These are phyloP conservation scores for Beauveria rudraprayagi DNA, from an alignment of 2,329 filamentous ascomycete species.

Conservation along the genomic window DNA sequence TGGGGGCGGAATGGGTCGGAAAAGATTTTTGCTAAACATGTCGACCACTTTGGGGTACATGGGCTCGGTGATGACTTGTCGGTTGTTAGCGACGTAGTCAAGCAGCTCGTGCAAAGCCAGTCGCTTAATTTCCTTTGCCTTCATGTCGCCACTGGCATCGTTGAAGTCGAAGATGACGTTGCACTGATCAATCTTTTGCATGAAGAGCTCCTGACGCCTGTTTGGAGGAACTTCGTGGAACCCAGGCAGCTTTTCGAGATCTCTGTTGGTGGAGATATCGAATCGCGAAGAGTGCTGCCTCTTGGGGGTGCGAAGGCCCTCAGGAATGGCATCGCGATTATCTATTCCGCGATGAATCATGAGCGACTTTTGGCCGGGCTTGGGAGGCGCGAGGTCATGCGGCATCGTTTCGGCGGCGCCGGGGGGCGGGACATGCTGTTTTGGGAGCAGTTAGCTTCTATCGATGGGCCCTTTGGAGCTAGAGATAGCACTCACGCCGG, in stretches of 20 bases:
- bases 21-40: constrained; percentile 98
- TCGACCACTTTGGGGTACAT: constrained; percentile 99
- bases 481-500: constrained; percentile 56
- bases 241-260: constrained; percentile 92
- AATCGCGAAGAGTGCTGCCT: constrained; percentile 96
- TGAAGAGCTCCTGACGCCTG: constrained; percentile 90
- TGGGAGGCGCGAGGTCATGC: constrained; percentile 88
- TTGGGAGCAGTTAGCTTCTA: neutral
- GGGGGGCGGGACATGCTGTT: constrained; percentile 80
- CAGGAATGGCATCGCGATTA: constrained; percentile 83
- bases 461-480: neutral
- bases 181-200: constrained; percentile 99
- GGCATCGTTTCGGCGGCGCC: constrained; percentile 97
- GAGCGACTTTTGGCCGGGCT: constrained; percentile 80
- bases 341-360: constrained; percentile 79
- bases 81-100: constrained; percentile 97
- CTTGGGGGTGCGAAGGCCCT: constrained; percentile 90
- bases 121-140: constrained; percentile 98
- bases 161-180: constrained; percentile 99
- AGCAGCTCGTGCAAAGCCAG: constrained; percentile 90
- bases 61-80: constrained; percentile 94
- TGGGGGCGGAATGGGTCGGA: constrained; percentile 91
- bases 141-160: constrained; percentile 96
- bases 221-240: constrained; percentile 97
- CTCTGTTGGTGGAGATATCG: constrained; percentile 92